Evolutionary conservation across 192 early-diverging fungal genomes (phyloP).

Genomic region (Obelidium mucronatum): DNA sequence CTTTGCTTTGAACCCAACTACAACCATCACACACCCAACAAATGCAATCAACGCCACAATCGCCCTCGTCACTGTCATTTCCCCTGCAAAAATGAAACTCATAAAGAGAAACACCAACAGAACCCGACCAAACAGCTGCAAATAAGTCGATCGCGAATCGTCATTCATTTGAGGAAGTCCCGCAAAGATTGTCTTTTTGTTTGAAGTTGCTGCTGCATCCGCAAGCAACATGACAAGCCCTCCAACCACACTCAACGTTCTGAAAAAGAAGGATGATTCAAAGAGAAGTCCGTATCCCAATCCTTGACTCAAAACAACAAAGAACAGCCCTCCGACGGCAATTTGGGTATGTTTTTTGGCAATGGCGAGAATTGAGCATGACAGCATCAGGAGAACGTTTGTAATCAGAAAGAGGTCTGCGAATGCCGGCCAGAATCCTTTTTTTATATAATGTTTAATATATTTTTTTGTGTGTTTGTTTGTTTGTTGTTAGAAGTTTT

Average conservation of each 20-base stretch:
- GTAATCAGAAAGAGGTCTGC: constrained; percentile 85
- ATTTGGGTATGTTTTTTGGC: constrained; percentile 79
- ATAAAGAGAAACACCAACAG: constrained; percentile 93
- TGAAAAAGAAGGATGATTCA: constrained; percentile 87
- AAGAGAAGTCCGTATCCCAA: constrained; percentile 95
- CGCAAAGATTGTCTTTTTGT: constrained; percentile 72
- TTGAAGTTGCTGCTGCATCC: constrained; percentile 66
- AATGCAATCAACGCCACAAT: constrained; percentile 78
- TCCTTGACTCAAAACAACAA: constrained; percentile 80
- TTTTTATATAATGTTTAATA: too few relatives aligned
- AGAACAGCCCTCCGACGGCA: constrained; percentile 83
- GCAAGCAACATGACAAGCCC: constrained; percentile 95
- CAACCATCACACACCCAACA: constrained; percentile 91
- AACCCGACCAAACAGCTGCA: constrained; percentile 91
- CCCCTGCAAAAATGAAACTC: constrained; percentile 86
- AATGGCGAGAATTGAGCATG: constrained; percentile 84
- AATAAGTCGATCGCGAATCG: constrained; percentile 79
- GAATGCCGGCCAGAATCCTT: constrained; percentile 77
- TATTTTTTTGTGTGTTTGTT: too few relatives aligned
- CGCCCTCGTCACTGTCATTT: constrained; percentile 75
- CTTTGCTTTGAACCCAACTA: constrained; percentile 97
- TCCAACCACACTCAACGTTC: constrained; percentile 92
- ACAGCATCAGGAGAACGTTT: constrained; percentile 88
- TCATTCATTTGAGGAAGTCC: constrained; percentile 88
- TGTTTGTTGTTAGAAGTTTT: not conserved